Percentiles rank a stretch among this genome's conserved stretches.
These are phyloP conservation scores for Priceomyces carsonii DNA, from an alignment of 805 yeast species.

Conservation along the genomic window DNA sequence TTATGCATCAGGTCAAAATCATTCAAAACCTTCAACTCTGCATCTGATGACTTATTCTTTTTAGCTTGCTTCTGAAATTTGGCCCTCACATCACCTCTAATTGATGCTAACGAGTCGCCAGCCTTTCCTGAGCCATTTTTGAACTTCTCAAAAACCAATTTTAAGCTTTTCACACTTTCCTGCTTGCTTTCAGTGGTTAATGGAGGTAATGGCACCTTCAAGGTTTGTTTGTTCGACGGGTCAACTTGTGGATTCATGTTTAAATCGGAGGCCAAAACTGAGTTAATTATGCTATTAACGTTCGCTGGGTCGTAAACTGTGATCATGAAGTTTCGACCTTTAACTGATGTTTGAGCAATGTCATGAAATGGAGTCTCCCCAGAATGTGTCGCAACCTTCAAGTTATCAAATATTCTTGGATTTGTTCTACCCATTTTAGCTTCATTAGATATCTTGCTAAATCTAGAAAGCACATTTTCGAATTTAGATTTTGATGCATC, in stretches of 20 bases:
- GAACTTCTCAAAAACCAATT: constrained; percentile 63
- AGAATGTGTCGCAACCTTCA: constrained; percentile 52
- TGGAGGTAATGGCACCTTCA: constrained; percentile 75
- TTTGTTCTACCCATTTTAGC: constrained; percentile 70
- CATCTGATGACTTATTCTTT: constrained; percentile 53
- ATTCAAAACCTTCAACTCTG: constrained; percentile 52
- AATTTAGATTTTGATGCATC: constrained; percentile 44
- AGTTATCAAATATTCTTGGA: constrained; percentile 62
- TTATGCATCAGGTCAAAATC: constrained; percentile 74
- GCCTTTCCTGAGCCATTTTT: constrained; percentile 48
- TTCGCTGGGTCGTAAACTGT: constrained; percentile 86
- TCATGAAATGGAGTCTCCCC: constrained; percentile 52
- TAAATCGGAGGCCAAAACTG: constrained; percentile 66
- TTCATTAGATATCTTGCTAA: constrained; percentile 58
- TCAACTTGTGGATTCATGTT: constrained; percentile 82
- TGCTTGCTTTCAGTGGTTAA: constrained; percentile 67
- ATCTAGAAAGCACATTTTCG: constrained; percentile 49
- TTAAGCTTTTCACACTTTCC: constrained; percentile 59
- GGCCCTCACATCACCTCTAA: constrained; percentile 54
- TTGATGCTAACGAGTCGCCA: constrained; percentile 46
- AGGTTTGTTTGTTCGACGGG: constrained; percentile 66
- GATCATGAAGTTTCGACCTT: constrained; percentile 69
- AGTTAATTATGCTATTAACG: constrained; percentile 65
- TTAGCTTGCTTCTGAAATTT: constrained; percentile 57
- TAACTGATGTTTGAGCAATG: constrained; percentile 69